Conservation (phyloP, 805 yeast species). For the Lipomyces yamanashiensis region DNA sequence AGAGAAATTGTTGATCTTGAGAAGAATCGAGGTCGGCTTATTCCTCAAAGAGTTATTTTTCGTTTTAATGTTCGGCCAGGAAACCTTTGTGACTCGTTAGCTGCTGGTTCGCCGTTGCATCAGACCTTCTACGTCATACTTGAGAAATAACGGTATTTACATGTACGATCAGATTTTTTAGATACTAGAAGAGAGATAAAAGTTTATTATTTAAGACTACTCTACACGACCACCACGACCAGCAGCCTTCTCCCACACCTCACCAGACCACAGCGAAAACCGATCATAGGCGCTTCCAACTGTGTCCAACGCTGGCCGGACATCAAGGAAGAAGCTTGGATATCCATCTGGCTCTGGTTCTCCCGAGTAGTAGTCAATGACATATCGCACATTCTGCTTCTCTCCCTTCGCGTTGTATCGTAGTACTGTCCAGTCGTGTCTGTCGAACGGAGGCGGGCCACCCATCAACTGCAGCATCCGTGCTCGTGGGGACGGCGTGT, state of each 20-base stretch:
- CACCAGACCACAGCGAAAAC: slow-evolving; percentile 66
- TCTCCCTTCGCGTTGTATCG: slow-evolving; percentile 52
- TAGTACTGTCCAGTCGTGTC: slow-evolving; percentile 98
- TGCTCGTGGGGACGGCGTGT: slow-evolving; percentile 86
- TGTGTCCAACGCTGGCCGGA: slow-evolving; percentile 90
- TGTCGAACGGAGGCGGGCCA: slow-evolving; percentile 88
- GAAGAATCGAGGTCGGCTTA: no score
- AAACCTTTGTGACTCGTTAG: no score
- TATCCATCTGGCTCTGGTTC: slow-evolving; percentile 84
- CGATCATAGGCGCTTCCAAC: slow-evolving; percentile 69
- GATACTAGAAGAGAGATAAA: neutral
- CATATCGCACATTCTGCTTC: slow-evolving; percentile 74
- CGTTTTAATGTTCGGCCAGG: no score
- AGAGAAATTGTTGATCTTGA: no score
- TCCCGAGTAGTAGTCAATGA: slow-evolving; percentile 95
- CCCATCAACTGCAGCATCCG: slow-evolving; percentile 67
- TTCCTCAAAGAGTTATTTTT: no score
- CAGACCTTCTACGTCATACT: no score
- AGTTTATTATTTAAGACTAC: neutral
- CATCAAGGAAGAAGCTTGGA: slow-evolving; percentile 92
- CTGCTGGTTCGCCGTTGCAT: no score
- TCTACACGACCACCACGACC: slow-evolving; percentile 47
- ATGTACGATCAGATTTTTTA: neutral
- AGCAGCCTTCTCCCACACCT: slow-evolving; percentile 72
- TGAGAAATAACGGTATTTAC: neutral